Evolutionary conservation across 2,329 filamentous ascomycete genomes (phyloP).

Genomic region (Rugonectria rugulosa): DNA sequence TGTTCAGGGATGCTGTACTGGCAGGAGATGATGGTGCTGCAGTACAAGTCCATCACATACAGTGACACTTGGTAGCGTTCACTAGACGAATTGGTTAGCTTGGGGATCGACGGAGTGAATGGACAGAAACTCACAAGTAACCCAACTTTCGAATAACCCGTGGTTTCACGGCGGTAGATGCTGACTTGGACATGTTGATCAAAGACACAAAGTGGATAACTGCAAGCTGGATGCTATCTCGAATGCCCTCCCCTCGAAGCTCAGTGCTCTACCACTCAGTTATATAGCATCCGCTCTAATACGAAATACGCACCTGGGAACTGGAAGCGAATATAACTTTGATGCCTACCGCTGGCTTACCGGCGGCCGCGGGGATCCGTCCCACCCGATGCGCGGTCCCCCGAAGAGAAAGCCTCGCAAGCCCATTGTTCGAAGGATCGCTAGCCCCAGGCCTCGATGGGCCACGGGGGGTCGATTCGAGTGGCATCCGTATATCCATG

Average conservation of each 20-base stretch:
- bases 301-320: no score
- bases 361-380: background rate
- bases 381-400: no score
- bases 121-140: constrained; percentile 1
- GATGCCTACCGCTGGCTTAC: background rate
- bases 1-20: constrained; percentile 10
- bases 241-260: no score
- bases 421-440: background rate
- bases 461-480: no score
- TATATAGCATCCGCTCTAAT: no score
- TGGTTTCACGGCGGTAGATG: constrained; percentile 9
- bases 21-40: constrained; percentile 4
- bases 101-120: background rate
- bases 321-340: no score
- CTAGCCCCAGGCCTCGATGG: background rate
- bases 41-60: constrained; percentile 7
- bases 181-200: background rate
- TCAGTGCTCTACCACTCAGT: no score
- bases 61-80: constrained; percentile 12
- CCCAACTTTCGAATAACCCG: constrained; percentile 12
- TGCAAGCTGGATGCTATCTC: background rate
- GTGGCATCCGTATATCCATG: no score
- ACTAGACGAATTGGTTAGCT: background rate
- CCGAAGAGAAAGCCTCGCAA: no score
- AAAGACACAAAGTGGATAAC: no score